Evolutionary conservation across 2,329 filamentous ascomycete species (phyloP).

Genomic region (Hymenoscyphus linearis): DNA sequence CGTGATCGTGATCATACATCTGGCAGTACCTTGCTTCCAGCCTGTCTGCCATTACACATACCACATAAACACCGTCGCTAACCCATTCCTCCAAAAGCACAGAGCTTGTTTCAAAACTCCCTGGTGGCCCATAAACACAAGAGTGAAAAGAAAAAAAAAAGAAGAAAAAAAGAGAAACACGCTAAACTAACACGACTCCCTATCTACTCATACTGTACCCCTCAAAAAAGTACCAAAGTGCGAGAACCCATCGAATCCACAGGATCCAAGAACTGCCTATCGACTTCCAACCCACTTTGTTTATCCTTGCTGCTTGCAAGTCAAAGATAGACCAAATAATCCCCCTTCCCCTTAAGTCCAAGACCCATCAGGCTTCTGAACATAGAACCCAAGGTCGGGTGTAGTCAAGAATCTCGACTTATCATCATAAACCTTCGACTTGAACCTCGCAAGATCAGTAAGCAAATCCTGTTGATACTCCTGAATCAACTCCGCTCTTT

Average conservation of each 20-base stretch:
- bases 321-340: neutral
- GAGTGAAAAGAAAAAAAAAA: too few relatives aligned
- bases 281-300: neutral
- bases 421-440: conserved; percentile 82
- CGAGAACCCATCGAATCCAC: neutral
- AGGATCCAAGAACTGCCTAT: neutral
- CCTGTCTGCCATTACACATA: neutral
- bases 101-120: neutral
- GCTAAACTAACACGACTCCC: neutral
- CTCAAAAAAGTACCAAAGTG: neutral
- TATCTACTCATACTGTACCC: neutral
- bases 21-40: too few relatives aligned
- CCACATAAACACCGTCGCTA: neutral
- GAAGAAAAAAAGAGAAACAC: too few relatives aligned
- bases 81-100: neutral
- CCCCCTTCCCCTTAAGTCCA: neutral
- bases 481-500: conserved; percentile 63
- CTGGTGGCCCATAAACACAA: neutral
- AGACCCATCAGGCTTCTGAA: neutral
- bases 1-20: neutral
- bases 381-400: neutral
- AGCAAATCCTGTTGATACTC: conserved; percentile 81
- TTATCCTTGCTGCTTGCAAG: neutral
- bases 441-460: conserved; percentile 73
- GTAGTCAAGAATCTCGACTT: conserved; percentile 53